Evolutionary conservation across 2,329 filamentous ascomycete species (phyloP).

Genomic region (Verticillium nubilum): DNA sequence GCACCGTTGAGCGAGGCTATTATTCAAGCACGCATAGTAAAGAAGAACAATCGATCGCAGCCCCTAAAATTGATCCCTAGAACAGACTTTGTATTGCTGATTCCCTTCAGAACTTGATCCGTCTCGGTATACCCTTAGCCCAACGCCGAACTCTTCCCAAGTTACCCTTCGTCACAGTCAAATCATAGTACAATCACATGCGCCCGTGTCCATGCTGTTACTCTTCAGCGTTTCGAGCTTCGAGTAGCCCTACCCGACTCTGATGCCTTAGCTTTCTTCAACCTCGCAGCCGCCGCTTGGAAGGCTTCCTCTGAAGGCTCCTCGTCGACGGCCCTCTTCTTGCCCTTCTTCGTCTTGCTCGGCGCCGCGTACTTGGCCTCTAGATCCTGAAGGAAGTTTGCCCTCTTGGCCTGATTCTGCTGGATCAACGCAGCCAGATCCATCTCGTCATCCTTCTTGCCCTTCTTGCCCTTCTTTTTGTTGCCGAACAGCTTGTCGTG

Average conservation of each 20-base stretch:
- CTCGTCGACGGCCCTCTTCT: constrained; percentile 50
- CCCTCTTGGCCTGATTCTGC: constrained; percentile 60
- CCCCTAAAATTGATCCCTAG: neutral
- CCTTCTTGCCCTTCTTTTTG: constrained; percentile 34
- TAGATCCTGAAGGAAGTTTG: constrained; percentile 64
- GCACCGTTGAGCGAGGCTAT: no score
- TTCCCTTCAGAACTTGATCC: neutral
- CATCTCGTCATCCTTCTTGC: constrained; percentile 37
- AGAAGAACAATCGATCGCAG: no score
- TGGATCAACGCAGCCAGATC: constrained; percentile 70
- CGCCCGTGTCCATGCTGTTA: neutral
- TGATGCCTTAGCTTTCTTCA: constrained; percentile 29
- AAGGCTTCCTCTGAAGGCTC: constrained; percentile 58
- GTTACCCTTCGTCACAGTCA: neutral
- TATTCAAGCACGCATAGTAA: no score
- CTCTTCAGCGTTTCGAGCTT: neutral
- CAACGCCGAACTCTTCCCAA: neutral
- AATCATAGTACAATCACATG: neutral
- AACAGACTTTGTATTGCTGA: neutral
- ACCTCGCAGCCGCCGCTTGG: constrained; percentile 47
- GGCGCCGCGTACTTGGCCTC: constrained; percentile 67
- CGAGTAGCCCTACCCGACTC: neutral
- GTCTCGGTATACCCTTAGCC: neutral
- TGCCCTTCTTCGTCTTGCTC: constrained; percentile 41
- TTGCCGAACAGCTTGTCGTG: constrained; percentile 62